phyloP scores from a whole-genome alignment of 176 grass and related monocot species.

The Phoenix dactylifera region DNA sequence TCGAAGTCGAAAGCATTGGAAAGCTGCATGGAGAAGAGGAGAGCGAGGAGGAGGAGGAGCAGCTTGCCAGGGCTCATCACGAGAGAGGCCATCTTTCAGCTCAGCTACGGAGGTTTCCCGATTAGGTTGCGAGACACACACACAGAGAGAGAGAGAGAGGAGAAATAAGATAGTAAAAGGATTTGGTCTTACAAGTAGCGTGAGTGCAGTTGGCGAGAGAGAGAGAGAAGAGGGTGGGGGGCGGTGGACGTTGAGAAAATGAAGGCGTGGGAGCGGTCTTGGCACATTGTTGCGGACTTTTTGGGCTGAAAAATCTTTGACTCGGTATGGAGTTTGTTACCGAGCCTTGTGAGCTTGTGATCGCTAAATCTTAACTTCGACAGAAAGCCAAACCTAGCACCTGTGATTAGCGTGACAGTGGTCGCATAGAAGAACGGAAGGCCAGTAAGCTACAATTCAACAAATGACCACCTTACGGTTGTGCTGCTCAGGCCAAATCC shows the following conservation, averaged over 20 bases:
- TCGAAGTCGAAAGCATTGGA: constrained; percentile 36
- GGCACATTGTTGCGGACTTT: neutral
- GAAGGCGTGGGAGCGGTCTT: constrained; percentile 1
- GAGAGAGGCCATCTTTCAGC: neutral
- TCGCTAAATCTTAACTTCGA: too few species aligned
- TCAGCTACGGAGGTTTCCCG: neutral
- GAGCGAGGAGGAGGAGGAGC: neutral
- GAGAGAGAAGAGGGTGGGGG: too few species aligned
- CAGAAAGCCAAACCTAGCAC: too few species aligned
- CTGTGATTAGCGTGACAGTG: too few species aligned
- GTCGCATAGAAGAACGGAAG: too few species aligned
- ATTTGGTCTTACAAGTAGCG: neutral
- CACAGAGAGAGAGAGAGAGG: neutral
- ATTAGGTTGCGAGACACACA: too few species aligned
- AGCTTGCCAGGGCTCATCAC: neutral
- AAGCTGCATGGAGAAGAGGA: neutral
- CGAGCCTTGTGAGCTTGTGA: too few species aligned
- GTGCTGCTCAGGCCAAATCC: too few species aligned
- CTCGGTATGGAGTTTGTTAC: neutral
- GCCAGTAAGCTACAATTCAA: too few species aligned
- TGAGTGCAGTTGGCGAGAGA: neutral
- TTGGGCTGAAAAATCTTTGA: neutral
- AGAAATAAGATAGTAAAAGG: neutral
- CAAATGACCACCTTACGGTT: too few species aligned
- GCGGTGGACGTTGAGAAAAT: constrained; percentile 1